These are phyloP conservation scores for bread wheat (Triticum aestivum) DNA, from an alignment of 176 grass and related monocot species.

Conservation along the genomic window DNA sequence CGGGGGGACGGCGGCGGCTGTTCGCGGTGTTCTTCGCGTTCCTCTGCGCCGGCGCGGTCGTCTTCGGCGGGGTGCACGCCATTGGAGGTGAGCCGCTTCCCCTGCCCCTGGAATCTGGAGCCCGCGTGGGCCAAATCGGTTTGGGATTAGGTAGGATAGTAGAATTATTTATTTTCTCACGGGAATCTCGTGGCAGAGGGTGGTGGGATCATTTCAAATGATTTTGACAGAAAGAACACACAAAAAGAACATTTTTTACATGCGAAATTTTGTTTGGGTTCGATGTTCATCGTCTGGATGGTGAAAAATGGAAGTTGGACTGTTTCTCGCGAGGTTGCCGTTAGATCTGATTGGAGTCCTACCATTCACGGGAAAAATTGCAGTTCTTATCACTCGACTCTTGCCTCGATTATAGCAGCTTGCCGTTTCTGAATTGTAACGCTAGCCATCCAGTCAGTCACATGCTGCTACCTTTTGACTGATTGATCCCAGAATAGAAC, in stretches of 20 bases:
- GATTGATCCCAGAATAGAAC: slow-evolving; percentile 25
- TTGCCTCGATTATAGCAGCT: slow-evolving; percentile 12
- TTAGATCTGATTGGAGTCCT: slow-evolving; percentile 28
- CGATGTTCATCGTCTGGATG: slow-evolving; percentile 31
- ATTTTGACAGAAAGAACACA: not conserved
- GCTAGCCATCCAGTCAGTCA: not conserved
- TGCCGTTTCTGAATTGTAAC: slow-evolving; percentile 16
- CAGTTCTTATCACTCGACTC: slow-evolving; percentile 15
- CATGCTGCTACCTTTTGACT: slow-evolving; percentile 22
- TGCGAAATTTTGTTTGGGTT: not conserved
- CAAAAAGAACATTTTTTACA: slow-evolving; percentile 6
- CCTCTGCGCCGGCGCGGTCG: slow-evolving; percentile 36
- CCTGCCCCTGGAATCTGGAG: not conserved
- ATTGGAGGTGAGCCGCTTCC: slow-evolving; percentile 49
- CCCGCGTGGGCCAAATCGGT: slow-evolving; percentile 22
- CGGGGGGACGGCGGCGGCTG: slow-evolving; percentile 28
- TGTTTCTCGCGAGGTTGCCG: not conserved
- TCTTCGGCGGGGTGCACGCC: slow-evolving; percentile 41
- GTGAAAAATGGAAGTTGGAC: slow-evolving; percentile 18
- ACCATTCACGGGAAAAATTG: not conserved
- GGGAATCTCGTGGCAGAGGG: not conserved
- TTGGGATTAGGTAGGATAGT: slow-evolving; percentile 25
- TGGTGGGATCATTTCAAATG: slow-evolving; percentile 16
- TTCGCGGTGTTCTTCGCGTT: slow-evolving; percentile 47
- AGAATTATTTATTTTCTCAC: slow-evolving; percentile 2